Evolutionary conservation across 805 yeast species (phyloP).

Genomic region (Candida khao-thaluensis): DNA sequence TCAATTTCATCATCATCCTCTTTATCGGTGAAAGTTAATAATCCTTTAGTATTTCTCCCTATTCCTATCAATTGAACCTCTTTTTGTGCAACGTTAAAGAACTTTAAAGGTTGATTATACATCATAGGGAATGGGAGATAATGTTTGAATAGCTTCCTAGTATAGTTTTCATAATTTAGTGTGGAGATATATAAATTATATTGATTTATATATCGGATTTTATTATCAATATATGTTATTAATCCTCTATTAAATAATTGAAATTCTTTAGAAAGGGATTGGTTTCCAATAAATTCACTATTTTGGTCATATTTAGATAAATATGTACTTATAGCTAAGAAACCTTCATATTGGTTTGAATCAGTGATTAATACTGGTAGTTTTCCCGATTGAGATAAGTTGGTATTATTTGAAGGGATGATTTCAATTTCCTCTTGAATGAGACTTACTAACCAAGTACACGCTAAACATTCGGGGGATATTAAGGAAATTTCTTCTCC

Average conservation of each 20-base stretch:
- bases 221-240: constrained; percentile 39
- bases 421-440: constrained; percentile 26
- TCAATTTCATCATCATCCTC: constrained; percentile 21
- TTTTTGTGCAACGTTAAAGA: constrained; percentile 37
- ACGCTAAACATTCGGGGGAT: constrained; percentile 53
- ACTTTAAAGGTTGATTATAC: constrained; percentile 60
- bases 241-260: constrained; percentile 46
- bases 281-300: neutral
- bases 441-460: constrained; percentile 39
- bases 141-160: constrained; percentile 52
- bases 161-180: constrained; percentile 59
- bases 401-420: constrained; percentile 59
- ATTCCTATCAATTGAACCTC: constrained; percentile 34
- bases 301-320: constrained; percentile 3
- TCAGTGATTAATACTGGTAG: constrained; percentile 47
- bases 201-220: constrained; percentile 48
- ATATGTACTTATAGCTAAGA: constrained; percentile 15
- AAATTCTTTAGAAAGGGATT: constrained; percentile 17
- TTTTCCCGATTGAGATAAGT: constrained; percentile 46
- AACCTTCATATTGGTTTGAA: constrained; percentile 19
- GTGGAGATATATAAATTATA: constrained; percentile 48
- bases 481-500: constrained; percentile 39
- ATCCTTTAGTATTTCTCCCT: constrained; percentile 24
- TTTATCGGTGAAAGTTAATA: constrained; percentile 25
- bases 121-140: constrained; percentile 72